Percentiles rank a stretch among this genome's conserved stretches.
These are phyloP conservation scores for Alternaria sp. DNA, from an alignment of 2,329 filamentous ascomycete genomes.

Conservation along the genomic window DNA sequence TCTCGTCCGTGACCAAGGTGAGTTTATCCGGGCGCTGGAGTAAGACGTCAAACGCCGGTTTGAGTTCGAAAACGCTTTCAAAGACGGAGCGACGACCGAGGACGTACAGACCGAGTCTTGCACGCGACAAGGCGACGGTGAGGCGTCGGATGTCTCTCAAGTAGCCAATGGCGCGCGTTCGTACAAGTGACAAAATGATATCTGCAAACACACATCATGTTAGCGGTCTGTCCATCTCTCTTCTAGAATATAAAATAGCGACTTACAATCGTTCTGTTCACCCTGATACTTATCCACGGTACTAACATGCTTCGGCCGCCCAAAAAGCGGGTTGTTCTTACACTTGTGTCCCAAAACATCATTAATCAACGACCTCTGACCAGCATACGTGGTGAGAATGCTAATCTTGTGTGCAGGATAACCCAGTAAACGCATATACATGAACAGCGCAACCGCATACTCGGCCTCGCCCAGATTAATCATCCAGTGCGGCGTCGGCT, in stretches of 20 bases:
- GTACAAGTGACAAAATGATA: conserved; percentile 89
- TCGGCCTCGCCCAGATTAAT: conserved; percentile 97
- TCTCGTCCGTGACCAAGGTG: conserved; percentile 81
- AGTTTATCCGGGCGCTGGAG: conserved; percentile 82
- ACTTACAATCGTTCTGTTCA: conserved; percentile 96
- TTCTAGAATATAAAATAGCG: neutral
- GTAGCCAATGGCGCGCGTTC: conserved; percentile 89
- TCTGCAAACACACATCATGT: conserved; percentile 60
- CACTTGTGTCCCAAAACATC: conserved; percentile 88
- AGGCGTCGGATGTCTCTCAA: conserved; percentile 91
- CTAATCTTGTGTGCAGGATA: conserved; percentile 86
- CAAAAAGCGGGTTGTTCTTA: conserved; percentile 82
- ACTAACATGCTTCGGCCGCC: conserved; percentile 85
- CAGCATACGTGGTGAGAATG: conserved; percentile 92
- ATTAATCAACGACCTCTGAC: conserved; percentile 84
- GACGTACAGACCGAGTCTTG: conserved; percentile 89
- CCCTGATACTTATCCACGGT: conserved; percentile 99
- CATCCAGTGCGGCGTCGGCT: conserved; percentile 92
- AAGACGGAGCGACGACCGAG: conserved; percentile 89
- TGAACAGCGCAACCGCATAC: conserved; percentile 92
- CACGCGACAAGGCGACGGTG: conserved; percentile 92
- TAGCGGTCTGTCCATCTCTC: conserved; percentile 9
- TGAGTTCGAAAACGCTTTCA: conserved; percentile 85
- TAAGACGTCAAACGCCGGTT: conserved; percentile 82
- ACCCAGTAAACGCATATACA: conserved; percentile 96